Conservation (phyloP, 352 stramenopile species). For the Lagenidium sp. region DNA sequence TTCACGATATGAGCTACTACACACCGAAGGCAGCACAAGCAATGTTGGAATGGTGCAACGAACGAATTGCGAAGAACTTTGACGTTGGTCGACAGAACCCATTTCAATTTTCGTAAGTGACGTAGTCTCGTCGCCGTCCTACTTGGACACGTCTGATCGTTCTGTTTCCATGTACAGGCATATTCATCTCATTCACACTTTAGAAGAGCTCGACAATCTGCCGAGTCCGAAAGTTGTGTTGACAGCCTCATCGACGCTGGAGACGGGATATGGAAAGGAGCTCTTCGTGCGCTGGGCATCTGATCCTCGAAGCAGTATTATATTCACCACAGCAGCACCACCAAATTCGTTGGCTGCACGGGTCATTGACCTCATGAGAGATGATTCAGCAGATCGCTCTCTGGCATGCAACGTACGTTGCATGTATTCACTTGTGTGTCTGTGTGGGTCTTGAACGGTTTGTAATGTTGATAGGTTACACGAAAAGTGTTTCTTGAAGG, state of each 20-base stretch:
- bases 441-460: no score
- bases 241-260: conserved; percentile 64
- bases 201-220: conserved; percentile 83
- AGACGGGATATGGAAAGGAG: conserved; percentile 80
- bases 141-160: no score
- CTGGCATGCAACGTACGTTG: conserved; percentile 46
- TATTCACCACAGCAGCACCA: conserved; percentile 64
- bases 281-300: conserved; percentile 78
- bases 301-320: conserved; percentile 71
- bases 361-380: conserved; percentile 49
- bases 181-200: conserved; percentile 78
- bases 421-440: background rate
- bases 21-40: conserved; percentile 81
- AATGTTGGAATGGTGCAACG: conserved; percentile 88
- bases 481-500: conserved; percentile 74
- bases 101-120: conserved; percentile 82
- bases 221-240: conserved; percentile 83
- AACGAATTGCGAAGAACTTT: conserved; percentile 87
- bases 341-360: conserved; percentile 61
- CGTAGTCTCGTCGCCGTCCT: conserved; percentile 81
- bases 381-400: conserved; percentile 28
- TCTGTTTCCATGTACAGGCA: conserved; percentile 45
- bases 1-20: conserved; percentile 88
- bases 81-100: conserved; percentile 82
- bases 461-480: conserved; percentile 30